Conservation (phyloP, 768 basidiomycete species). For the Tylopilus balloui region DNA sequence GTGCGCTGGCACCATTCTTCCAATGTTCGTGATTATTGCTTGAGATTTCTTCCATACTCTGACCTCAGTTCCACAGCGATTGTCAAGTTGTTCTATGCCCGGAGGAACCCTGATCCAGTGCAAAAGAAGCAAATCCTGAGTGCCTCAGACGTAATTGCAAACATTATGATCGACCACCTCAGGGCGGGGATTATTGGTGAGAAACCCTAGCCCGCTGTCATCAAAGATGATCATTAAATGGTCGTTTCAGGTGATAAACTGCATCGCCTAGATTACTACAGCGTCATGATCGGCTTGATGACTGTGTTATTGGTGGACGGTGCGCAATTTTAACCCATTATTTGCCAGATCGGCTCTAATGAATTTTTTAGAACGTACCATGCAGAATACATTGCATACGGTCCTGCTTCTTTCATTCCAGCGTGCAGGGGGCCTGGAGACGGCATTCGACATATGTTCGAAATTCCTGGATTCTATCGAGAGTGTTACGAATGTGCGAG, state of each 20-base stretch:
- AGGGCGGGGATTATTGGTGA: constrained; percentile 49
- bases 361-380: constrained; percentile 59
- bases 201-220: constrained; percentile 25
- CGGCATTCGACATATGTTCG: constrained; percentile 55
- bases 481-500: constrained; percentile 41
- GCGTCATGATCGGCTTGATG: constrained; percentile 50
- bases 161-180: constrained; percentile 70
- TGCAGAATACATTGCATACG: constrained; percentile 73
- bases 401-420: constrained; percentile 75
- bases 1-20: constrained; percentile 75
- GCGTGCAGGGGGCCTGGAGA: constrained; percentile 64
- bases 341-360: constrained; percentile 1
- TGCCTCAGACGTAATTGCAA: constrained; percentile 65
- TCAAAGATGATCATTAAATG: constrained; percentile 8
- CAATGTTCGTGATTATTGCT: constrained; percentile 54
- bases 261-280: constrained; percentile 46
- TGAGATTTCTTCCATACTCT: constrained; percentile 3
- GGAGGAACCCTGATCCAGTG: constrained; percentile 66
- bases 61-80: constrained; percentile 48
- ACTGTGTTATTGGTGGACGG: constrained; percentile 57
- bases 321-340: constrained; percentile 20
- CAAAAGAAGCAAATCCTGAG: constrained; percentile 77
- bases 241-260: constrained; percentile 36
- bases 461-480: constrained; percentile 56
- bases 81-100: constrained; percentile 80